A percentile compares a stretch with the other conserved stretches of the same genome.
Evolutionary conservation across 2,329 filamentous ascomycete species (phyloP).

Genomic region (Cadophora gregata): DNA sequence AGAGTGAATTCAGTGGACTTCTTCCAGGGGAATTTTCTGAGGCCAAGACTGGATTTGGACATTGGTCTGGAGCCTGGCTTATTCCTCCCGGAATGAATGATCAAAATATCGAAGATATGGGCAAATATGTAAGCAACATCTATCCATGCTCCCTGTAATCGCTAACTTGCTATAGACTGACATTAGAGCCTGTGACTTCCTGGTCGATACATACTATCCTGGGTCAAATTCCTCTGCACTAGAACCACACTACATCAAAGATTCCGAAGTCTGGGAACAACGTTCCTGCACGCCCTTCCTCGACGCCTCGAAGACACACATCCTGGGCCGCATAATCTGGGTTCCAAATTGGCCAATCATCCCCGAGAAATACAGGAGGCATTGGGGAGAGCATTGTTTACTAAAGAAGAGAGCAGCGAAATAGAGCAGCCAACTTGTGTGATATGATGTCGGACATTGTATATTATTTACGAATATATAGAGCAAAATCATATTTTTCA

Average conservation of each 20-base stretch:
- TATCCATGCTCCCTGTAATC: neutral
- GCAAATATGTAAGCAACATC: conserved; percentile 75
- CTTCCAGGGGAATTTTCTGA: conserved; percentile 90
- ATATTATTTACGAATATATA: neutral
- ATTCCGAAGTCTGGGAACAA: conserved; percentile 77
- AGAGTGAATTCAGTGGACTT: conserved; percentile 86
- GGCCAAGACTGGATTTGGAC: conserved; percentile 67
- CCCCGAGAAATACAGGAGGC: conserved; percentile 71
- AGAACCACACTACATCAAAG: conserved; percentile 81
- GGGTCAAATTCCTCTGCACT: conserved; percentile 61
- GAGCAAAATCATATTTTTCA: neutral
- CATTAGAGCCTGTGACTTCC: conserved; percentile 75
- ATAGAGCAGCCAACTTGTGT: conserved; percentile 20
- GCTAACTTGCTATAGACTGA: conserved; percentile 57
- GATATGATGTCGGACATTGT: conserved; percentile 9
- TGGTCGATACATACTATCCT: conserved; percentile 87
- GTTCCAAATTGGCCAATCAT: conserved; percentile 74
- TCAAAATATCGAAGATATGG: conserved; percentile 81
- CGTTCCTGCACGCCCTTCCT: conserved; percentile 80
- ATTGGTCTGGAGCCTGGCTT: conserved; percentile 85
- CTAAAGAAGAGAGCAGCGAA: conserved; percentile 60
- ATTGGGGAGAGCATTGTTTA: conserved; percentile 90
- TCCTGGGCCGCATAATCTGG: conserved; percentile 81
- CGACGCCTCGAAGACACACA: conserved; percentile 75
- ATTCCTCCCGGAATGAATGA: conserved; percentile 89